A percentile compares a stretch with the other conserved stretches of the same genome.
Evolutionary conservation across 331 rosid genomes (phyloP).

Genomic region (Malus hybrid): DNA sequence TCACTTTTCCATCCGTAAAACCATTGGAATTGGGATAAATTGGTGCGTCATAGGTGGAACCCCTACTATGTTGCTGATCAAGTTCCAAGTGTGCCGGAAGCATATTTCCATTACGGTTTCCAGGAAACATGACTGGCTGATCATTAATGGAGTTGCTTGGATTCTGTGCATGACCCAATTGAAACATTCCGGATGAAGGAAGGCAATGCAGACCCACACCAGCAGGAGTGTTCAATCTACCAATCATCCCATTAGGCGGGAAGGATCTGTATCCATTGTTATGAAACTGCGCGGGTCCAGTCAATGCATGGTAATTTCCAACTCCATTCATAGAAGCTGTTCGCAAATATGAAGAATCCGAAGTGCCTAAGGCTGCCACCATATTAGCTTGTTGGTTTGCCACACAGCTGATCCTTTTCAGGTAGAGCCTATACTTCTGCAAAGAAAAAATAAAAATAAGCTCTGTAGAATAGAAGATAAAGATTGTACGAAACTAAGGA

Average conservation of each 20-base stretch:
- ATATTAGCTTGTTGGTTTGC: conserved; percentile 89
- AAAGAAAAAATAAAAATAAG: conserved; percentile 13
- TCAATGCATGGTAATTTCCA: conserved; percentile 44
- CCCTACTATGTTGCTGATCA: conserved; percentile 36
- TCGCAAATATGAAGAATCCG: conserved; percentile 70
- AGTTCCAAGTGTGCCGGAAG: conserved; percentile 41
- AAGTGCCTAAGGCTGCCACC: conserved; percentile 72
- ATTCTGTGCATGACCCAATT: conserved; percentile 38
- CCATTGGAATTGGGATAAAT: conserved; percentile 37
- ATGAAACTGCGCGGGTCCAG: conserved; percentile 55
- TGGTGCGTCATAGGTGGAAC: conserved; percentile 28
- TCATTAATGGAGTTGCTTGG: conserved; percentile 36
- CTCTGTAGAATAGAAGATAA: conserved; percentile 1
- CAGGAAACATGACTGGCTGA: conserved; percentile 22
- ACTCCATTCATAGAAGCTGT: conserved; percentile 49
- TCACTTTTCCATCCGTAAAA: conserved; percentile 30
- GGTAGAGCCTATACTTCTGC: conserved; percentile 94
- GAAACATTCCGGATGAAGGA: conserved; percentile 47
- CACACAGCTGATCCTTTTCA: conserved; percentile 75
- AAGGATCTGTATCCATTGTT: conserved; percentile 51
- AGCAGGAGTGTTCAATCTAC: conserved; percentile 70
- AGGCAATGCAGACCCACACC: conserved; percentile 44
- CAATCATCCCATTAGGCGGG: conserved; percentile 59
- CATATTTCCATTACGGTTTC: conserved; percentile 29
- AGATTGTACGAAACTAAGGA: conserved; percentile 9